Evolutionary conservation across 2,329 filamentous ascomycete species (phyloP).

Genomic region (Karstenula rhodostoma): DNA sequence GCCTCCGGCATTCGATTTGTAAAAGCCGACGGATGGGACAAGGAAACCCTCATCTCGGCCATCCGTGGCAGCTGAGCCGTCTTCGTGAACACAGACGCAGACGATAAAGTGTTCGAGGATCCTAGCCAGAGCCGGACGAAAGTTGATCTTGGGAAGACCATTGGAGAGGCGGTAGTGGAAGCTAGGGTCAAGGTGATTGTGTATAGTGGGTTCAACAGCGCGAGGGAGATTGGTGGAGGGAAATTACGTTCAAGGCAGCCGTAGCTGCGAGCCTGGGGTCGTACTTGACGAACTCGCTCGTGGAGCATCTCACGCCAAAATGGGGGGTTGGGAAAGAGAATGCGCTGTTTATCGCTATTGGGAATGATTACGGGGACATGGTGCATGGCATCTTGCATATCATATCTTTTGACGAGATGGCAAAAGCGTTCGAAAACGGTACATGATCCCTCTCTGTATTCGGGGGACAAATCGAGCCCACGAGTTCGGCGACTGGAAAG

Average conservation of each 20-base stretch:
- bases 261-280: conserved; percentile 51
- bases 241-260: conserved; percentile 47
- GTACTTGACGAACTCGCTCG: conserved; percentile 56
- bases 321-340: conserved; percentile 51
- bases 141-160: conserved; percentile 26
- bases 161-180: conserved; percentile 29
- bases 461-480: background rate
- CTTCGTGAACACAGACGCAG: conserved; percentile 34
- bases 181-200: conserved; percentile 27
- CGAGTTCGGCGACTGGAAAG: conserved; percentile 25
- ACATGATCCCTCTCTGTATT: conserved; percentile 25
- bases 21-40: conserved; percentile 34
- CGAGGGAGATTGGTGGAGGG: conserved; percentile 22
- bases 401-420: conserved; percentile 38
- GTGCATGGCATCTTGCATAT: conserved; percentile 55
- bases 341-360: conserved; percentile 52
- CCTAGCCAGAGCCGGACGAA: conserved; percentile 25
- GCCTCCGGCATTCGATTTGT: conserved; percentile 22
- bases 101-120: conserved; percentile 27
- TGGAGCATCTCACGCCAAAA: conserved; percentile 44
- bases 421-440: conserved; percentile 41
- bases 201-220: conserved; percentile 29
- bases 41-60: conserved; percentile 27
- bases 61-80: conserved; percentile 31
- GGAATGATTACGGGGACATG: conserved; percentile 56